Conservation (phyloP, 176 grass and related monocot species). For the Puccinellia tenuiflora region DNA sequence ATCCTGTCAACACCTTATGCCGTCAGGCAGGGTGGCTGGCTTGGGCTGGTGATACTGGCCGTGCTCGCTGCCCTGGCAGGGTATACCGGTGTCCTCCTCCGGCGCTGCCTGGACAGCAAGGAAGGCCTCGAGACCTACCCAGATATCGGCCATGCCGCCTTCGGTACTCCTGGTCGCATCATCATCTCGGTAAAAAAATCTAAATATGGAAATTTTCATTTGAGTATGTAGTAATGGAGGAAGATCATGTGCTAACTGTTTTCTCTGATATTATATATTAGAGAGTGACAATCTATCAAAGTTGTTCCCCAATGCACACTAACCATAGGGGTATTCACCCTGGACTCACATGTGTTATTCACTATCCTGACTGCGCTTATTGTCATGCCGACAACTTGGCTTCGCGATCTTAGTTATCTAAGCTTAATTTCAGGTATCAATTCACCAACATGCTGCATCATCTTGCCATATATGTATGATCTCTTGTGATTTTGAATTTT, state of each 20-base stretch:
- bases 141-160: constrained; percentile 65
- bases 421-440: constrained; percentile 62
- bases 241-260: neutral
- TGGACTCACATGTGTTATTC: constrained; percentile 47
- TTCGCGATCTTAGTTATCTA: constrained; percentile 53
- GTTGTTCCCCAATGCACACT: constrained; percentile 57
- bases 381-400: constrained; percentile 66
- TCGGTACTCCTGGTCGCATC: constrained; percentile 50
- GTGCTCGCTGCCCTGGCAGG: constrained; percentile 35
- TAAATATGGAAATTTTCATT: neutral
- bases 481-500: neutral
- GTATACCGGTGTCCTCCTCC: constrained; percentile 61
- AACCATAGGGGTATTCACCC: constrained; percentile 21
- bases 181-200: constrained; percentile 37
- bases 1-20: constrained; percentile 71
- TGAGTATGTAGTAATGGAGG: neutral
- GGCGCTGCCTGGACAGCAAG: constrained; percentile 58
- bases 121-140: constrained; percentile 61
- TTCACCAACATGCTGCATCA: neutral
- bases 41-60: constrained; percentile 46
- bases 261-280: constrained; percentile 26
- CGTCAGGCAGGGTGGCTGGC: constrained; percentile 55
- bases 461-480: neutral
- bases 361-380: constrained; percentile 47
- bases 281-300: constrained; percentile 64